Evolutionary conservation across 2,329 filamentous ascomycete genomes (phyloP), one percentile per base, ranked within the genome.

Genomic region (Venturia oleaginea): DNA sequence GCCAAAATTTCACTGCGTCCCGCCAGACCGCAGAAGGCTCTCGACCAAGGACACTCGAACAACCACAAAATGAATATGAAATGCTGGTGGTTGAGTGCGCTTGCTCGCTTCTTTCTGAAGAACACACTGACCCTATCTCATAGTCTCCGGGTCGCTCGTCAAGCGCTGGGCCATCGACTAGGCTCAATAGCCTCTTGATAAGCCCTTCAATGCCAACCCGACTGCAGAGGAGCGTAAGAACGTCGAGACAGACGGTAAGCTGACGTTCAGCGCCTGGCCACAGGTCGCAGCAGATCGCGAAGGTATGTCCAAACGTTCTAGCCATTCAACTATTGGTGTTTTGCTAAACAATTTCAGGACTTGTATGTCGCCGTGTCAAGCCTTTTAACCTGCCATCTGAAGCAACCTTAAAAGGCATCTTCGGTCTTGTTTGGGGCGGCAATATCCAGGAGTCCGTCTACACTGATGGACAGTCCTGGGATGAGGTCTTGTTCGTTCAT

Each of bases 361-460:
- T 42, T 11, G 32, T 5, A 60, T 24, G 34, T 10, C 65, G 67
- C 34, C 59, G 64, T 22, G 64, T 67, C 32, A 65, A 67, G 46
- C 34, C 67, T 34, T 59, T 43, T 11, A 64, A 65, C 22, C 63
- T 67, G 10, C 59, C 63, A 15, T 40, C 59, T 7, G 65, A 42
- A 7, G 48, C 57, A 1, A 55, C 63, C 7, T 19, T 61, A 4
- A 60, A 19, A 3, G 22, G 48, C 15, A 30, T 40, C 10, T 7
- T 24, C 2, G 3, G 71, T 48, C 66, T 75, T 5, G 71, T 77
- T 8, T 77, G 74, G 74, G 73, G 74, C 34, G 75, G 75, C 37
- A 68, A 67, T 24, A 63, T 76, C 17, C 73, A 76, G 64, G 68
- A 68, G 3, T 68, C 76, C 7, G 64, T 65, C 2, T 68, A 73